Conservation (phyloP, 768 basidiomycete genomes). For the Hericium rajendrae region DNA sequence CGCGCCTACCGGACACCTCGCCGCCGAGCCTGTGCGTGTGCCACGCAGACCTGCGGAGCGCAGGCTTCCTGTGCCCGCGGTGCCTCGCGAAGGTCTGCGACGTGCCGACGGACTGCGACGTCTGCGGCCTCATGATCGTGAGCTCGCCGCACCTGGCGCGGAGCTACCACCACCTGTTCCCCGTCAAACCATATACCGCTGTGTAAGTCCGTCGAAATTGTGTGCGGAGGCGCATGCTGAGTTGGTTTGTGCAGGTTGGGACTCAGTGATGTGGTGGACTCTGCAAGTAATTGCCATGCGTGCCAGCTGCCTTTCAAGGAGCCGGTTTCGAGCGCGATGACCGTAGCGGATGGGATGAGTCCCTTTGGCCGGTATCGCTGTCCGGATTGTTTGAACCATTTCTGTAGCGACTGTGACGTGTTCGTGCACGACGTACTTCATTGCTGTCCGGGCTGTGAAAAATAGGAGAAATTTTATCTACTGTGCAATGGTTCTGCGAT, state of each 20-base stretch:
- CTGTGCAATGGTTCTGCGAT: no score
- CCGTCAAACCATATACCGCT: slow-evolving; percentile 75
- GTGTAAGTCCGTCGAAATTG: slow-evolving; percentile 47
- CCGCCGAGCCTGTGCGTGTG: slow-evolving; percentile 85
- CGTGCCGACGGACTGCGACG: slow-evolving; percentile 95
- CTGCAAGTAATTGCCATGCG: slow-evolving; percentile 51
- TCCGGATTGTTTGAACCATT: slow-evolving; percentile 76
- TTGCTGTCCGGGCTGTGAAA: slow-evolving; percentile 83
- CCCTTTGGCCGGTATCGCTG: slow-evolving; percentile 84
- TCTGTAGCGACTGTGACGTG: slow-evolving; percentile 93
- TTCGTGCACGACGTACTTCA: slow-evolving; percentile 95
- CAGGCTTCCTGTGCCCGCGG: slow-evolving; percentile 92
- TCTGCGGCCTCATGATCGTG: slow-evolving; percentile 96
- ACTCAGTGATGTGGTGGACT: slow-evolving; percentile 28
- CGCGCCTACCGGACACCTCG: slow-evolving; percentile 75
- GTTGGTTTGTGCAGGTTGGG: slow-evolving; percentile 24
- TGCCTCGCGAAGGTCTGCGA: slow-evolving; percentile 93
- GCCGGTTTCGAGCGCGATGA: slow-evolving; percentile 17
- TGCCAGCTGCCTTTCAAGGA: slow-evolving; percentile 67
- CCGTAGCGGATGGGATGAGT: slow-evolving; percentile 59
- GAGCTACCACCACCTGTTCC: slow-evolving; percentile 93
- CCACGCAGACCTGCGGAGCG: slow-evolving; percentile 85
- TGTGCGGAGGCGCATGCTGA: slow-evolving; percentile 1
- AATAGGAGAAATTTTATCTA: slow-evolving; percentile 14
- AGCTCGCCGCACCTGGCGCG: slow-evolving; percentile 94